These are phyloP conservation scores for Beauveria sp. DNA, from an alignment of 2,329 filamentous ascomycete species.

Conservation along the genomic window DNA sequence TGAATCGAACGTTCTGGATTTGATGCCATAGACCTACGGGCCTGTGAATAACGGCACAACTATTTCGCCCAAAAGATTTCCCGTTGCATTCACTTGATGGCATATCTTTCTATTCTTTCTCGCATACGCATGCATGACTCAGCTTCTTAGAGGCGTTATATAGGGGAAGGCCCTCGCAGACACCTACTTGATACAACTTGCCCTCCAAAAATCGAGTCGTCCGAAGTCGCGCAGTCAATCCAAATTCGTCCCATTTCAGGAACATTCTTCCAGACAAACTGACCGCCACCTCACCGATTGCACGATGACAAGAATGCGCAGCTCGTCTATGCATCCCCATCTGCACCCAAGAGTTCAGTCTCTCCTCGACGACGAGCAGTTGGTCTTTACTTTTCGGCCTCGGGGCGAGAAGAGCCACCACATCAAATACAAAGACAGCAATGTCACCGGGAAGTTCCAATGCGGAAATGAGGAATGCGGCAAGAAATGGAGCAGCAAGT, in stretches of 20 bases:
- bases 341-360: slow-evolving; percentile 14
- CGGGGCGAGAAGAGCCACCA: slow-evolving; percentile 12
- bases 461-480: slow-evolving; percentile 22
- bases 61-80: no score
- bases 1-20: no score
- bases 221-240: background rate
- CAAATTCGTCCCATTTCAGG: background rate
- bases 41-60: no score
- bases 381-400: slow-evolving; percentile 19
- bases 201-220: background rate
- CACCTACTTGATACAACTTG: background rate
- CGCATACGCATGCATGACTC: no score
- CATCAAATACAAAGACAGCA: slow-evolving; percentile 19
- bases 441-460: slow-evolving; percentile 26
- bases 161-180: background rate
- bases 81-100: no score
- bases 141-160: background rate
- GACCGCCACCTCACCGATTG: no score
- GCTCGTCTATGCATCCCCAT: slow-evolving; percentile 17
- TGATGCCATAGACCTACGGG: no score
- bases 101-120: no score
- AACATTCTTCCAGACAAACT: background rate
- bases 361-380: slow-evolving; percentile 12
- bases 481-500: slow-evolving; percentile 25
- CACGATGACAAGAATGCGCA: background rate